phyloP scores from a whole-genome alignment of 345 rosid species.

The Populus davidiana region DNA sequence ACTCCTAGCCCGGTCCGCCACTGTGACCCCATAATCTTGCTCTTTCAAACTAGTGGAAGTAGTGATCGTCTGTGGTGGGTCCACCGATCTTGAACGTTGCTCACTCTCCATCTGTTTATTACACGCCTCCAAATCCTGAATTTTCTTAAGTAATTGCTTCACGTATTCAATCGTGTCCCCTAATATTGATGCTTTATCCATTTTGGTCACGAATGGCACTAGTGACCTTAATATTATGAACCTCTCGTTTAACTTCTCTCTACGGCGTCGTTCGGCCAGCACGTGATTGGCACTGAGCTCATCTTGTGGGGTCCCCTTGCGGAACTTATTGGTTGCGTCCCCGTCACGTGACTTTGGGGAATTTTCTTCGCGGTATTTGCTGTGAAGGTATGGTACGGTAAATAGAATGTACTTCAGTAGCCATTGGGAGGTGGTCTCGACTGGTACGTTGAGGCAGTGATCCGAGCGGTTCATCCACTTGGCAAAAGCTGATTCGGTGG shows the following conservation, averaged over 20 bases:
- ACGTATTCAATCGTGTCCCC: slow-evolving; percentile 95
- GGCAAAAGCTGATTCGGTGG: slow-evolving; percentile 63
- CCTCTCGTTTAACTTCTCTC: slow-evolving; percentile 91
- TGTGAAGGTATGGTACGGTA: slow-evolving; percentile 71
- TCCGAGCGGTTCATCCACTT: slow-evolving; percentile 55
- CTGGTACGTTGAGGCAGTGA: slow-evolving; percentile 27
- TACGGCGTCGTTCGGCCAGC: slow-evolving; percentile 86
- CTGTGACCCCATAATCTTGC: slow-evolving; percentile 30
- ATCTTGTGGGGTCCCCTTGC: slow-evolving; percentile 45
- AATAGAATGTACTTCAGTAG: slow-evolving; percentile 78
- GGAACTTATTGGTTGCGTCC: slow-evolving; percentile 31
- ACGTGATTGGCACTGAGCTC: slow-evolving; percentile 90
- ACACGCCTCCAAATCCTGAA: slow-evolving; percentile 67
- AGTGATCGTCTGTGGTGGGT: slow-evolving; percentile 25
- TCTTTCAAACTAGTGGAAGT: slow-evolving; percentile 31
- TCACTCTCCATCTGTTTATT: slow-evolving; percentile 52
- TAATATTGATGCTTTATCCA: slow-evolving; percentile 96
- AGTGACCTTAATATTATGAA: slow-evolving; percentile 73
- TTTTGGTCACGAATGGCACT: slow-evolving; percentile 92
- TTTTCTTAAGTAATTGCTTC: slow-evolving; percentile 74
- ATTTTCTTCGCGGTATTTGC: slow-evolving; percentile 48
- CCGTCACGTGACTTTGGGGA: slow-evolving; percentile 53
- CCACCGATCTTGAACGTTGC: slow-evolving; percentile 30
- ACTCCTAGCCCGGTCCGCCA: slow-evolving; percentile 37
- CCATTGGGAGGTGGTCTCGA: slow-evolving; percentile 63